A percentile compares a stretch with the other conserved stretches of the same genome.
phyloP scores from a whole-genome alignment of 768 basidiomycete species.

The Ramaria sp. region DNA sequence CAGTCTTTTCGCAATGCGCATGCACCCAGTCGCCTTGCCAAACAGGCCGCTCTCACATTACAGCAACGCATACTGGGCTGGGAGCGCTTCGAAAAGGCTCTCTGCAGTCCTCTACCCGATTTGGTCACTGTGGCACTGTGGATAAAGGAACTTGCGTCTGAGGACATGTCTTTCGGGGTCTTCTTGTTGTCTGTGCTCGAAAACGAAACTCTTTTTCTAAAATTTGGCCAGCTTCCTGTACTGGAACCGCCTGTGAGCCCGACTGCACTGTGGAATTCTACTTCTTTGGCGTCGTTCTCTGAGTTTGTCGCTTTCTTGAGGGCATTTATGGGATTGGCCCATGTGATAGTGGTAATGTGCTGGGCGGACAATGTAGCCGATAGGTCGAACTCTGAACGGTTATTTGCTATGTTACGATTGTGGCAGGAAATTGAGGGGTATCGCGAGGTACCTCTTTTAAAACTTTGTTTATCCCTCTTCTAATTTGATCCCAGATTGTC shows the following conservation, averaged over 20 bases:
- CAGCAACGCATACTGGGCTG: conserved; percentile 43
- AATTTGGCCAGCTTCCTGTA: neutral
- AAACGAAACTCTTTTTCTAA: neutral
- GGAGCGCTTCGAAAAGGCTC: conserved; percentile 48
- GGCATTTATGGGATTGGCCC: conserved; percentile 55
- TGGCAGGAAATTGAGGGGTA: conserved; percentile 67
- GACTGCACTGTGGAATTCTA: neutral
- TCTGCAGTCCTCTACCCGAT: conserved; percentile 42
- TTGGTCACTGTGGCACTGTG: conserved; percentile 37
- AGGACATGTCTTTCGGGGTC: conserved; percentile 9
- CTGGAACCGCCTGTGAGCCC: neutral
- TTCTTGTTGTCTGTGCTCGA: conserved; percentile 8
- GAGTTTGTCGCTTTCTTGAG: conserved; percentile 57
- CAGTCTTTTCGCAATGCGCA: conserved; percentile 25
- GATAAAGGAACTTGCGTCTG: conserved; percentile 28
- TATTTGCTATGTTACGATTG: conserved; percentile 47
- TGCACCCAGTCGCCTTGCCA: conserved; percentile 29
- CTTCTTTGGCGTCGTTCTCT: neutral
- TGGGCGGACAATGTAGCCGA: conserved; percentile 74
- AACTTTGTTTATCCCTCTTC: neutral
- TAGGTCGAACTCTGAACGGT: conserved; percentile 49
- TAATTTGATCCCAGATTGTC: conserved; percentile 39
- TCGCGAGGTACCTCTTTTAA: conserved; percentile 39
- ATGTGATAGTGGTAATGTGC: conserved; percentile 59
- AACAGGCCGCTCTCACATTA: conserved; percentile 37